A percentile compares a stretch with the other conserved stretches of the same genome.
These are phyloP conservation scores for Claviceps sp. DNA, from an alignment of 2,329 filamentous ascomycete genomes.

Conservation along the genomic window DNA sequence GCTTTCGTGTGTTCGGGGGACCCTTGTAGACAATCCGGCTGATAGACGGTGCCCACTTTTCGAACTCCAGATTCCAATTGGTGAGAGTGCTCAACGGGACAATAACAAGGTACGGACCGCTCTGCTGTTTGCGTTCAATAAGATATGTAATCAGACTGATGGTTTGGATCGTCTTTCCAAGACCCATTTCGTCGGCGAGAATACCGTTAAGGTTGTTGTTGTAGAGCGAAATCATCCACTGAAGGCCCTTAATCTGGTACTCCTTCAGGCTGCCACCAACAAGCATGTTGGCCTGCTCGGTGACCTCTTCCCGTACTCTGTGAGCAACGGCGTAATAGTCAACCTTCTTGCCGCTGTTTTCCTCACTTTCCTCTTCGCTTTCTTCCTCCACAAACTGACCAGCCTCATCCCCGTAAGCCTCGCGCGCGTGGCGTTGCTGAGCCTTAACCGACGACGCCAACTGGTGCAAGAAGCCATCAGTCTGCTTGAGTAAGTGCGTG, in stretches of 20 bases:
- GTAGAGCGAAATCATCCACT: constrained; percentile 99
- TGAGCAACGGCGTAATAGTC: constrained; percentile 99
- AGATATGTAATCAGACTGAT: constrained; percentile 96
- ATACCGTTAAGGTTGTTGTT: constrained; percentile 99
- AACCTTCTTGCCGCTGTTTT: constrained; percentile 65
- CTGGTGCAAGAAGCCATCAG: constrained; percentile 92
- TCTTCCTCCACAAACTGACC: constrained; percentile 44
- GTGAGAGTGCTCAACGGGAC: constrained; percentile 93
- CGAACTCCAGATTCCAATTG: constrained; percentile 97
- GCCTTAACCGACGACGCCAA: constrained; percentile 87
- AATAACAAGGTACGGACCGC: constrained; percentile 88
- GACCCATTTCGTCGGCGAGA: constrained; percentile 97
- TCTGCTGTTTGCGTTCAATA: constrained; percentile 87
- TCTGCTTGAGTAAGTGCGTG: constrained; percentile 90
- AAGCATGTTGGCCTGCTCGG: constrained; percentile 67
- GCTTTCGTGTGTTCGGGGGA: constrained; percentile 73
- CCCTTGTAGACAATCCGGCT: constrained; percentile 91
- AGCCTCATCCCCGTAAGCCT: constrained; percentile 59
- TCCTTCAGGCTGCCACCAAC: constrained; percentile 91
- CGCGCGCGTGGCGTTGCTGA: constrained; percentile 73
- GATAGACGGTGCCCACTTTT: constrained; percentile 93
- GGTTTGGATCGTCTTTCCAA: constrained; percentile 98
- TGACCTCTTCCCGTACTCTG: constrained; percentile 86
- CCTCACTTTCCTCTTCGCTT: constrained; percentile 51
- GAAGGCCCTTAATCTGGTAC: constrained; percentile 94